phyloP scores from a whole-genome alignment of 208 protist species.

The Leishmania turanica region DNA sequence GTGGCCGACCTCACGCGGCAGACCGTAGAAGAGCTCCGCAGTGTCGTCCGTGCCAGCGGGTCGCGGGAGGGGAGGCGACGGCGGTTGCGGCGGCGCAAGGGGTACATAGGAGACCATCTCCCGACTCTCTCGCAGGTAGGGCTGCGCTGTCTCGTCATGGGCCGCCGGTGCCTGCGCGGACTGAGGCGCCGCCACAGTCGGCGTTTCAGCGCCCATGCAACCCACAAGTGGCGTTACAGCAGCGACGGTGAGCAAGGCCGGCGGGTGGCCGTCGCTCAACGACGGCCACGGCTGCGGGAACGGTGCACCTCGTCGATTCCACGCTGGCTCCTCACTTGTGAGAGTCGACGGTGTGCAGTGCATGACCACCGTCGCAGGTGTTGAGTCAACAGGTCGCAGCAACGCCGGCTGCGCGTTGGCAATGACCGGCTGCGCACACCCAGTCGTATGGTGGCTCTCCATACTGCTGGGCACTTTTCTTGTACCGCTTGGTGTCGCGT shows the following conservation, averaged over 20 bases:
- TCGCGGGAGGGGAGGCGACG: neutral
- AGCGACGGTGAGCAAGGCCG: neutral
- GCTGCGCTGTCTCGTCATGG: neutral
- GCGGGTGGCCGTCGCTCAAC: neutral
- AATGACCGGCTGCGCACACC: neutral
- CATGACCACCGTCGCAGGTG: neutral
- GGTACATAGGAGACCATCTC: neutral
- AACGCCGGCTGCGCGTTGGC: neutral
- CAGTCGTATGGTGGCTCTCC: neutral
- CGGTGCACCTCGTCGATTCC: neutral
- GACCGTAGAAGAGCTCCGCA: conserved; percentile 48
- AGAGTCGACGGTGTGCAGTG: neutral
- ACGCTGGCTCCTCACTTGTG: neutral
- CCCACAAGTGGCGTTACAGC: neutral
- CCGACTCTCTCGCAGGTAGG: neutral
- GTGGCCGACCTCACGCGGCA: conserved; percentile 39
- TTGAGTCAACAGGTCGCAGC: neutral
- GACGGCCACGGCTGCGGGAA: neutral
- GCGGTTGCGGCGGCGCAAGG: neutral
- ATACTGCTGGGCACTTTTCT: neutral
- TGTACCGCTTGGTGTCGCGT: neutral
- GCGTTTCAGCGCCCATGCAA: neutral
- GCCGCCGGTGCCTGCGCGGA: neutral
- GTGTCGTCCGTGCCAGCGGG: neutral
- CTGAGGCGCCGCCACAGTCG: neutral